Evolutionary conservation across 2,329 filamentous ascomycete species (phyloP), one percentile per base, ranked within the genome.

Genomic region (Pseudogymnoascus sp.): DNA sequence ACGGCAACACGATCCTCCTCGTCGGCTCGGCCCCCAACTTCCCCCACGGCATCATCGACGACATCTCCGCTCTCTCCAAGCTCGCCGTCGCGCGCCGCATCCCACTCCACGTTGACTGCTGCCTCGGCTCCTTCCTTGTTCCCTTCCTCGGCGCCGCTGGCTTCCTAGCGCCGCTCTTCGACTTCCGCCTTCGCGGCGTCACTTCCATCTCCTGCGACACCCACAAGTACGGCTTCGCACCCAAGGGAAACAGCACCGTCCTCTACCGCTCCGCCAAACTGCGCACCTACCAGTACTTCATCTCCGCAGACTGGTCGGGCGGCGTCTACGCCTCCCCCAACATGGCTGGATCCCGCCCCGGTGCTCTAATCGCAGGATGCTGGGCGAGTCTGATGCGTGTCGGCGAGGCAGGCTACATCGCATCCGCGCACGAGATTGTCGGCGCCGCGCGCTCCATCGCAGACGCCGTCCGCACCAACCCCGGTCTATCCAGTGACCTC

Each of bases 181-280:
- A 99, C 74, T 99, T 99, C 83, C 86, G 89, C 61, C 86, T 95
- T 63, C 91, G 90, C 67, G 94, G 94, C 68, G 94, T 99, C 37
- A 97, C 93, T 3, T 93, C 88, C 74, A 97, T 99, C 74, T 92
- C 87, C 67, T 95, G 92, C 74, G 94, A 99, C 74, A 99, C 94
- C 2, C 94, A 99, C 82, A 99, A 99, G 75, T 99, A 99, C 73
- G 94, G 94, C 37, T 99, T 99, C 72, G 94, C 94, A 1, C 94
- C 94, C 60, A 99, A 99, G 78, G 94, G 94, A 67, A 99, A 96
- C 81, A 94, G 89, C 59, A 94, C 92, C 1, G 82, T 96, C 12
- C 81, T 99, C 41, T 99, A 99, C 81, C 90, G 94, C 68, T 89
- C 86, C 50, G 82, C 86, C 35, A 78, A 83, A 54, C 83, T 95